A percentile compares a stretch with the other conserved stretches of the same genome.
These are phyloP conservation scores for Porodaedalea pini DNA, from an alignment of 1,284 basidiomycete species.

Conservation along the genomic window DNA sequence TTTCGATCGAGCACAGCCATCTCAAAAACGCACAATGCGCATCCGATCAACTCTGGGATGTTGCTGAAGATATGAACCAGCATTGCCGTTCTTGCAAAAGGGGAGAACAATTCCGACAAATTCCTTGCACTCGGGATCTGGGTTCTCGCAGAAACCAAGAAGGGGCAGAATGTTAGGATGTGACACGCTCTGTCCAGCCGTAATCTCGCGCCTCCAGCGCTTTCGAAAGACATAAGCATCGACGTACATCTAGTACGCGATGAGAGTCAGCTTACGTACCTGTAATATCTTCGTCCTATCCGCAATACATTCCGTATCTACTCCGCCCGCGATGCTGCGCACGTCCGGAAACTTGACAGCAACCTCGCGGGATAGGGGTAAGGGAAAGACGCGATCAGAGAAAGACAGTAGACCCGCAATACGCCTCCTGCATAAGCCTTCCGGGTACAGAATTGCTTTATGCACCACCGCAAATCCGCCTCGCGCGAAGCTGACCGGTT, in stretches of 20 bases:
- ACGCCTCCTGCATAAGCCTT: neutral
- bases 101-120: neutral
- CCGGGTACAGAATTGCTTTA: neutral
- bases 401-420: neutral
- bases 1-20: neutral
- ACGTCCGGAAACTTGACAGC: neutral
- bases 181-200: neutral
- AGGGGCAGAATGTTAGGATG: constrained; percentile 1
- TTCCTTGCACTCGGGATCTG: neutral
- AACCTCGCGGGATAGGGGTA: neutral
- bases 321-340: neutral
- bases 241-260: neutral
- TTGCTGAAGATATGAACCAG: neutral
- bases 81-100: neutral
- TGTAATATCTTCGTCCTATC: neutral
- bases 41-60: neutral
- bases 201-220: neutral
- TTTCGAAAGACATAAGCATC: neutral
- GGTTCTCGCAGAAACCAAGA: constrained; percentile 1
- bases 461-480: neutral
- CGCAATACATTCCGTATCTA: neutral
- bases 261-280: neutral
- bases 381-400: neutral
- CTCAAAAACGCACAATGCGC: neutral
- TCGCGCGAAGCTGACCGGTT: neutral